phyloP scores from a whole-genome alignment of 2,329 filamentous ascomycete genomes.

The Colletotrichum tropicicola region DNA sequence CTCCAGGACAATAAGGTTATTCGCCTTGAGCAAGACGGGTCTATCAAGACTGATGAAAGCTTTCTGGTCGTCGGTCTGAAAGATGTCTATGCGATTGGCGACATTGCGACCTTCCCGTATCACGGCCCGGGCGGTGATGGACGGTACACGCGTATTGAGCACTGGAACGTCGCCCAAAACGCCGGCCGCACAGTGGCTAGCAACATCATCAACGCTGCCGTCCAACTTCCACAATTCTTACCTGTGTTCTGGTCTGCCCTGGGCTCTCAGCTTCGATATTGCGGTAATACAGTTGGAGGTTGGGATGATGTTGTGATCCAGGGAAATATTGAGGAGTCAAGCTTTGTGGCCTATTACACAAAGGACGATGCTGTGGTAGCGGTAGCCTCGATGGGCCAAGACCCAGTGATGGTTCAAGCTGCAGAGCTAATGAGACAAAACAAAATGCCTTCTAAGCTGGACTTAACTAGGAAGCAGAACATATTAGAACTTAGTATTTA shows the following conservation, averaged over 20 bases:
- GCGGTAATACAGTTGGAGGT: conserved; percentile 82
- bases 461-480: too few relatives aligned
- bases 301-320: conserved; percentile 88
- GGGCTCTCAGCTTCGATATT: conserved; percentile 90
- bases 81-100: conserved; percentile 91
- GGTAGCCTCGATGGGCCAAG: conserved; percentile 88
- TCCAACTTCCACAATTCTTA: conserved; percentile 77
- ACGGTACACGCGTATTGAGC: conserved; percentile 83
- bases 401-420: conserved; percentile 84
- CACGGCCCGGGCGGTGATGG: conserved; percentile 86
- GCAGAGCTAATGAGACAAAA: conserved; percentile 85
- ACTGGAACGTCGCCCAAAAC: conserved; percentile 99
- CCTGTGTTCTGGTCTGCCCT: conserved; percentile 98
- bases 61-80: conserved; percentile 80
- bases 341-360: conserved; percentile 90
- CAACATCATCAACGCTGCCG: conserved; percentile 74
- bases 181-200: conserved; percentile 82
- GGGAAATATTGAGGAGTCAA: conserved; percentile 78
- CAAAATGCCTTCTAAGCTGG: conserved; percentile 82
- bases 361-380: conserved; percentile 89
- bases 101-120: conserved; percentile 96
- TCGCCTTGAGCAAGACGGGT: conserved; percentile 83
- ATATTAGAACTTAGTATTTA: too few relatives aligned
- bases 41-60: conserved; percentile 79
- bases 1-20: conserved; percentile 77